Evolutionary conservation across 441 rosid species (phyloP), one percentile per base, ranked within the genome.

Genomic region (Pelargonium fulgidum): DNA sequence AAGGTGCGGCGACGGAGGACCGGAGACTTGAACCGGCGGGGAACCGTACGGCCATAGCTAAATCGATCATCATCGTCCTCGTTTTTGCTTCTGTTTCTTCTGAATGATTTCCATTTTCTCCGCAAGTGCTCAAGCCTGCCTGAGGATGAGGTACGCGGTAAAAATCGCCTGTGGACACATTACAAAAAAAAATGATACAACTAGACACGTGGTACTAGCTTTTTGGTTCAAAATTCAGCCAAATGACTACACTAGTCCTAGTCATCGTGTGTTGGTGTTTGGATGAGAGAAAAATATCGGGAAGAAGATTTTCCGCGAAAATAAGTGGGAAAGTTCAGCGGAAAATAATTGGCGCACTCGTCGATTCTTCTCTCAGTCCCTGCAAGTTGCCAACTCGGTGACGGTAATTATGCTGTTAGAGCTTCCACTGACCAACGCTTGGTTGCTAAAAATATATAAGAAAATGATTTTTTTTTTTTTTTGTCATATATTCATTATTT

Each of bases 41-140:
- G 63, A 87, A 82, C 72, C 91, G 93, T 9, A 82, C 82, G 74
- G 90, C 91, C 84, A 85, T 72, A 72, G 86, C 80, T 64, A 89
- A 81, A 70, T 87, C 92, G 66, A 80, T 85, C 91, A 83, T 89
- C 80, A 75, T 70, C 84, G 62, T 16, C 24, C 45, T 26, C 33
- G 33, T 26, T 26, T 26, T 26, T 26, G 33, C 33, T 26, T 26
- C 33, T 26, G 33, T 1, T 29, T 26, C 33, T 3, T 20, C 10
- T 26, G 2, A 67, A 59, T 62, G 20, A 12, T 19, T 7, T 26
- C 24, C 62, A 16, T 14, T 4, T 63, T 59, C 44, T 26, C 33
- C 19, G 36, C 20, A 14, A 68, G 3, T 77, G 67, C 54, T 26
- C 54, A 26, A 63, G 33, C 33, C 33, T 11, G 48, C 10, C 62